These are phyloP conservation scores for Boletus rubropictus DNA, from an alignment of 768 basidiomycete genomes.

Conservation along the genomic window DNA sequence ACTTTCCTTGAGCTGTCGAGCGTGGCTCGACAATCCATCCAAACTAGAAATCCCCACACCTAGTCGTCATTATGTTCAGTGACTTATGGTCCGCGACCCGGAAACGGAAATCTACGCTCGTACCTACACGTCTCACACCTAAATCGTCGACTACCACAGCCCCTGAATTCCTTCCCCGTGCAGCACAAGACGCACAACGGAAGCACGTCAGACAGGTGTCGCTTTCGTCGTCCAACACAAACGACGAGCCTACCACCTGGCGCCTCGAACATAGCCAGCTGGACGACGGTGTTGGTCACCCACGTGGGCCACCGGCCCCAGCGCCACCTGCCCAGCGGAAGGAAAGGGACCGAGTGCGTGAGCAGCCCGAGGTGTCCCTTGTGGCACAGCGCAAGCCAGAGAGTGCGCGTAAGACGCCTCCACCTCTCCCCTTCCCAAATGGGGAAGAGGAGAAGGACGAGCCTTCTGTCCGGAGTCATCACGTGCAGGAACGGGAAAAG, in stretches of 20 bases:
- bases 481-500: too few relatives aligned
- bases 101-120: conserved; percentile 15
- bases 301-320: too few relatives aligned
- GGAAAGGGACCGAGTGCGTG: background rate
- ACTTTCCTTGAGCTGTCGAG: too few relatives aligned
- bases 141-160: conserved; percentile 16
- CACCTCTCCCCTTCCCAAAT: too few relatives aligned
- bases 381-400: too few relatives aligned
- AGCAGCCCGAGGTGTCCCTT: conserved; percentile 1
- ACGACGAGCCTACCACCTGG: conserved; percentile 18
- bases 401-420: too few relatives aligned
- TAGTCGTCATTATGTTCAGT: background rate
- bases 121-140: conserved; percentile 19
- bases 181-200: conserved; percentile 17
- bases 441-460: too few relatives aligned
- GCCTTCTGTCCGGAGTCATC: too few relatives aligned
- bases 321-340: too few relatives aligned
- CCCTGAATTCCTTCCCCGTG: conserved; percentile 8
- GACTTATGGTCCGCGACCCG: conserved; percentile 14
- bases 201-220: conserved; percentile 17
- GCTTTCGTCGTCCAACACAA: conserved; percentile 13
- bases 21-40: background rate
- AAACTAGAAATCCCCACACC: background rate
- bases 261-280: conserved; percentile 18
- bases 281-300: conserved; percentile 5